phyloP scores from a whole-genome alignment of 306 rosid species.

The Neltuma alba region DNA sequence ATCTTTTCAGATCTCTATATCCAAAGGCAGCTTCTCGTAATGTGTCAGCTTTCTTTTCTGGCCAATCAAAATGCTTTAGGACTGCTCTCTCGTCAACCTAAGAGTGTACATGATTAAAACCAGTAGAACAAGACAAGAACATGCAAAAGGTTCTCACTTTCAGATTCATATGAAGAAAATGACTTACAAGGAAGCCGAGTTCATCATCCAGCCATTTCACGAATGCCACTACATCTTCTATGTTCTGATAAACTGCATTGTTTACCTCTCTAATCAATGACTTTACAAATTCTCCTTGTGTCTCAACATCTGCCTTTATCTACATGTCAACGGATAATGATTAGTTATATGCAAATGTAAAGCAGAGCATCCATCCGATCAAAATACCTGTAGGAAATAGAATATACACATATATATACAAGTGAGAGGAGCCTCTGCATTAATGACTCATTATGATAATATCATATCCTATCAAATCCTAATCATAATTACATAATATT shows the following conservation, averaged over 20 bases:
- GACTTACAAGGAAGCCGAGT: constrained; percentile 95
- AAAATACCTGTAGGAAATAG: no score
- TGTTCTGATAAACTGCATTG: constrained; percentile 76
- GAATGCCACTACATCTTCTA: constrained; percentile 92
- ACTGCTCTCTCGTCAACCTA: constrained; percentile 99
- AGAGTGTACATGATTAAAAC: constrained; percentile 23
- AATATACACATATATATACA: no score
- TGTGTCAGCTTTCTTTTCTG: constrained; percentile 97
- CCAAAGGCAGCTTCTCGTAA: constrained; percentile 95
- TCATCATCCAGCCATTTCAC: constrained; percentile 99
- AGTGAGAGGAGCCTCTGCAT: no score
- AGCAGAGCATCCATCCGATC: not conserved
- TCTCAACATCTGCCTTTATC: constrained; percentile 97
- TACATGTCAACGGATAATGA: constrained; percentile 39
- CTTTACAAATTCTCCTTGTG: constrained; percentile 97
- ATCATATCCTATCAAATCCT: no score
- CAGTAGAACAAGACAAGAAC: constrained; percentile 2
- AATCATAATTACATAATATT: no score
- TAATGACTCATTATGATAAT: no score
- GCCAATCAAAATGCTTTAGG: constrained; percentile 95
- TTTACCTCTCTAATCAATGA: constrained; percentile 93
- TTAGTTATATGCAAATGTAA: constrained; percentile 9
- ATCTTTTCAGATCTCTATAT: constrained; percentile 79
- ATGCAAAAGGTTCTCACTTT: not conserved
- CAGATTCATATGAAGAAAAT: not conserved